phyloP scores from a whole-genome alignment of 2,329 filamentous ascomycete genomes.

The Aspergillus novoparasiticus region DNA sequence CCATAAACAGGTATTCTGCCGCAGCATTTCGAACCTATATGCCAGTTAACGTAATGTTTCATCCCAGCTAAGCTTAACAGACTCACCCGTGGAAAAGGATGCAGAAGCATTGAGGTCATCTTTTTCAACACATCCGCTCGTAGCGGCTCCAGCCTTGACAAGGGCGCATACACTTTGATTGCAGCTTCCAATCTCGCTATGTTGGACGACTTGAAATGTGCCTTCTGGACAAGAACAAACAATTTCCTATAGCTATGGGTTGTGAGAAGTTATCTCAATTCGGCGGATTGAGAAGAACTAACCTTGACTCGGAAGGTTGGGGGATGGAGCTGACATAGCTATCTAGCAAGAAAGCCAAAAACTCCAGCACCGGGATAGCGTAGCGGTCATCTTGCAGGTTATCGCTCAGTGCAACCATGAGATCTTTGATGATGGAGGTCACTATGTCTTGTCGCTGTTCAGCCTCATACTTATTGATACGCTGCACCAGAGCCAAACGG shows the following conservation, averaged over 20 bases:
- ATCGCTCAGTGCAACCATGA: slow-evolving; percentile 58
- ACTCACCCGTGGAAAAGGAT: slow-evolving; percentile 79
- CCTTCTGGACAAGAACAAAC: slow-evolving; percentile 72
- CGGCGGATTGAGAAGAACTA: slow-evolving; percentile 11
- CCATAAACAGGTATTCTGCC: slow-evolving; percentile 41
- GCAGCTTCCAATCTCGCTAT: slow-evolving; percentile 80
- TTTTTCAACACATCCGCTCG: slow-evolving; percentile 65
- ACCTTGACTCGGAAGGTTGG: slow-evolving; percentile 49
- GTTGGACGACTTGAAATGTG: slow-evolving; percentile 80
- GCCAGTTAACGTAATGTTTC: slow-evolving; percentile 3
- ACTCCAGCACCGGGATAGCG: slow-evolving; percentile 73
- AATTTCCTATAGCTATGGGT: slow-evolving; percentile 57
- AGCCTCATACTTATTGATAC: slow-evolving; percentile 28
- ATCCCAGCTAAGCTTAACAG: neutral
- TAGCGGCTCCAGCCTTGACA: slow-evolving; percentile 59
- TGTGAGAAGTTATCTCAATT: slow-evolving; percentile 10
- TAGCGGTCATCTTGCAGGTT: slow-evolving; percentile 67
- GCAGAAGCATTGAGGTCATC: slow-evolving; percentile 71
- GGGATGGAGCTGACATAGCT: slow-evolving; percentile 44
- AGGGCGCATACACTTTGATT: slow-evolving; percentile 73
- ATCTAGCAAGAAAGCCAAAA: slow-evolving; percentile 76
- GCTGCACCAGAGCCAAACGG: slow-evolving; percentile 44
- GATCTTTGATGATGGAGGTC: slow-evolving; percentile 51
- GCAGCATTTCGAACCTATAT: slow-evolving; percentile 38
- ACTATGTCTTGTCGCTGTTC: slow-evolving; percentile 42